Base-by-base conservation (phyloP, 805 yeast genomes). In the Limtongozyma cylindracea region DNA sequence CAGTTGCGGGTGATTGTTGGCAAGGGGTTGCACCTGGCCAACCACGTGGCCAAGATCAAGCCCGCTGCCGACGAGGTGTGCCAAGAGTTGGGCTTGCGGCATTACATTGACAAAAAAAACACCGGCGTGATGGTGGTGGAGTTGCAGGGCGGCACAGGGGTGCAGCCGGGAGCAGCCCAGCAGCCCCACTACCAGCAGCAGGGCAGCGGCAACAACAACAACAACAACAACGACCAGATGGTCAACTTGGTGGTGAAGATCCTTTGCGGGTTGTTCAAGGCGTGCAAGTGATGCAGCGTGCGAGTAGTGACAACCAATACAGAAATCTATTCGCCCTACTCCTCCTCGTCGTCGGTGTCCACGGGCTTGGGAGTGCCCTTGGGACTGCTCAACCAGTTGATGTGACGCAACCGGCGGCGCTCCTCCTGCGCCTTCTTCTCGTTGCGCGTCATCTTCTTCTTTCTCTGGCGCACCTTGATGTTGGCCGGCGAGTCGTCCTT, bases 401-500 rank as follows among this genome's bases (percentile, higher is more conserved):
- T 56, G 45, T 84, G 74, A 49, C 96, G 69, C 45, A 78, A 51
- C 49, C 98, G 70, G 54, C 96, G 73, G 55, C 96, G 70, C 45
- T 74, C 91, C 18, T 71, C 91, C 49, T 82, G 80, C 20, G 56
- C 51, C 53, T 84, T 84, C 69, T 77, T 68, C 38, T 84, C 95
- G 42, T 84, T 84, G 63, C 98, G 70, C 14, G 96, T 88, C 66
- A 88, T 53, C 66, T 80, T 82, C 84, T 76, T 88, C 76, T 80
- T 82, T 61, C 77, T 71, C 40, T 58, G 57, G 48, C 76, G 74
- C 26, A 88, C 78, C 61, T 84, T 84, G 50, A 84, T 82, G 47
- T 88, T 76, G 21, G 93, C 91, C 8, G 96, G 96, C 18, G 94
- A 80, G 35, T 74, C 92, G 38, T 74, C 80, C 6, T 43, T 38